phyloP scores from a whole-genome alignment of 2,329 filamentous ascomycete genomes.

The Penicillium aurantiogriseum region DNA sequence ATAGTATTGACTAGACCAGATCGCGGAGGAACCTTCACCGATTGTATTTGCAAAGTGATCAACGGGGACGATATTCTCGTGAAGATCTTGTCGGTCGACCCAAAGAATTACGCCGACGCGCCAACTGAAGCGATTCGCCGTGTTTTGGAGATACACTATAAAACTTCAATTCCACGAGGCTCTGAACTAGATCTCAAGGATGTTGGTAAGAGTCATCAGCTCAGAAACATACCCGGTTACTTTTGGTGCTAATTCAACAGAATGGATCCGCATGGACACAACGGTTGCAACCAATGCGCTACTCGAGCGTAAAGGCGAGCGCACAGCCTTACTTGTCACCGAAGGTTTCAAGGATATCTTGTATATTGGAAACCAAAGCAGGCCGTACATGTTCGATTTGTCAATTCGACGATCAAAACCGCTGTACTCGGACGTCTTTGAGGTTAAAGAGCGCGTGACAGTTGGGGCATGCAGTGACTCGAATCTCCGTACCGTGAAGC shows the following conservation, averaged over 20 bases:
- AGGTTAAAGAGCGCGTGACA: slow-evolving; percentile 48
- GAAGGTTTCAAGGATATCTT: slow-evolving; percentile 81
- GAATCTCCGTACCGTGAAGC: slow-evolving; percentile 24
- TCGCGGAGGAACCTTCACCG: slow-evolving; percentile 43
- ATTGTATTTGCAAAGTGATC: slow-evolving; percentile 8
- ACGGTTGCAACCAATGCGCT: slow-evolving; percentile 87
- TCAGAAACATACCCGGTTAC: neutral
- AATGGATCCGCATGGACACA: slow-evolving; percentile 77
- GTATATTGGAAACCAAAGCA: slow-evolving; percentile 79
- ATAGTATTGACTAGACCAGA: slow-evolving; percentile 5
- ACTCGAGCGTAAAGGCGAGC: slow-evolving; percentile 30
- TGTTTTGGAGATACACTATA: slow-evolving; percentile 10
- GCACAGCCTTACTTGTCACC: slow-evolving; percentile 51
- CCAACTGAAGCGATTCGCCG: slow-evolving; percentile 19
- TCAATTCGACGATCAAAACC: slow-evolving; percentile 73
- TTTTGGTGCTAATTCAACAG: neutral
- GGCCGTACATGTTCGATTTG: slow-evolving; percentile 82
- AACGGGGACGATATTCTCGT: slow-evolving; percentile 62
- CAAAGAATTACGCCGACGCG: slow-evolving; percentile 81
- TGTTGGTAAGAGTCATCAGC: slow-evolving; percentile 3
- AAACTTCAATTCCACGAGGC: slow-evolving; percentile 14
- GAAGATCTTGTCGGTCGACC: slow-evolving; percentile 82
- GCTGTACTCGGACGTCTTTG: slow-evolving; percentile 25
- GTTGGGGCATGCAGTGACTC: slow-evolving; percentile 15
- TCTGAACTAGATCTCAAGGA: slow-evolving; percentile 14